Base-by-base conservation (phyloP, 2,329 filamentous ascomycete species). In the Catunica adiposa region DNA sequence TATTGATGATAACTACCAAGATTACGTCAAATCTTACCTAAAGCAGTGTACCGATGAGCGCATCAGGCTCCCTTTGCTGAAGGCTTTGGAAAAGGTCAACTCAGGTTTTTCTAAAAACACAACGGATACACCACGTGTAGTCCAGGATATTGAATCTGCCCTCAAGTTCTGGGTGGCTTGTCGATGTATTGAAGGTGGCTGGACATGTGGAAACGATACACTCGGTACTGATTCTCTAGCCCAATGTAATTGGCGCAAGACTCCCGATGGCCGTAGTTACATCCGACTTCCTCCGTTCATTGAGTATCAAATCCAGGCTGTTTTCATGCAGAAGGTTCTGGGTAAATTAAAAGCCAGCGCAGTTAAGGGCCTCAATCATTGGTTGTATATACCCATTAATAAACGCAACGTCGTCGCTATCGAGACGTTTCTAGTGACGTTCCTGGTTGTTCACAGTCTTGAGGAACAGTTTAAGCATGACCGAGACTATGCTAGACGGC, bases 161-260 rank as follows among this genome's bases (percentile, higher is more conserved):
- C 22, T 54, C 4, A 22, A n/a, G n/a, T 48, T 54, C 14, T 54
- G 53, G 53, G 53, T 48, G 9, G 53, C 53, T 15, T 54, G 53
- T 3, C 53, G 53, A 14, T 54, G 53, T 22, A 46, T 54, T 23
- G 38, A 54, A 29, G 42, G 53, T 22, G 53, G 42, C 26, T 54
- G 53, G 53, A 47, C 26, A 6, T 54, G 40, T 15, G 53, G 29
- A 15, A 1, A 38, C 3, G 26, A 54, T 6, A 47, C 17, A 3
- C 53, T 48, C 25, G 42, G 53, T 2, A 42, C 53, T 8, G 42
- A 54, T 4, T 34, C 20, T 6, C 53, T 54, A 8, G 7, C 25
- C 5, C 25, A 37, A 17, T 17, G 26, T 3, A 5, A 20, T 3
- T 54, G 40, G 40, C 40, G 42, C 17, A 23, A 31, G 15, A 11